These are phyloP conservation scores for Rubia tinctorum DNA, from an alignment of 305 asterid genomes.

Conservation along the genomic window DNA sequence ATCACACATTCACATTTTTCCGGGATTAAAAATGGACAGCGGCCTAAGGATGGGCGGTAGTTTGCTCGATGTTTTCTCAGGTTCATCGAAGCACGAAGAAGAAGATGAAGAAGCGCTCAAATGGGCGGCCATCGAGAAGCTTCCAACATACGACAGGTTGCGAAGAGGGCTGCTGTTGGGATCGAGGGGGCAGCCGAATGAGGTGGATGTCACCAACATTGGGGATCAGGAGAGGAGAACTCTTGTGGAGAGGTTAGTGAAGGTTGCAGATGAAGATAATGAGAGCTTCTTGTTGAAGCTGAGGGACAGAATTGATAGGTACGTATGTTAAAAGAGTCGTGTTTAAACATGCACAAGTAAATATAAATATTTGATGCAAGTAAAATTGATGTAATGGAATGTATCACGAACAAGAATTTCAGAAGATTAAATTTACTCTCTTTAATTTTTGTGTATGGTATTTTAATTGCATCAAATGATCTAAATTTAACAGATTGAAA, in stretches of 20 bases:
- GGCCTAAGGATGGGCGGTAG: no score
- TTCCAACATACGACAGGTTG: conserved; percentile 69
- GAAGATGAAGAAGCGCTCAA: conserved; percentile 77
- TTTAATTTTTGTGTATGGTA: no score
- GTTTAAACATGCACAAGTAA: background rate
- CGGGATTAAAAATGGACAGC: no score
- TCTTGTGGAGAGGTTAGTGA: conserved; percentile 35
- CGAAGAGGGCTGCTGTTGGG: conserved; percentile 60
- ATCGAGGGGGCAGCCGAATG: conserved; percentile 35
- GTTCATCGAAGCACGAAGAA: conserved; percentile 39
- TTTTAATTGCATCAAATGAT: no score
- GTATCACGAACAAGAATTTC: no score
- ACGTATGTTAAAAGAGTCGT: background rate
- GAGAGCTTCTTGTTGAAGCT: conserved; percentile 70
- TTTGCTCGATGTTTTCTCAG: conserved; percentile 32
- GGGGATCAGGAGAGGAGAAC: conserved; percentile 47
- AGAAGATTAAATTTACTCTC: no score
- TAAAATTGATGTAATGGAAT: no score
- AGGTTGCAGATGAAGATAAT: conserved; percentile 55
- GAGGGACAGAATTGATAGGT: conserved; percentile 72
- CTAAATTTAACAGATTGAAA: no score
- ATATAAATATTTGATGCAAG: no score
- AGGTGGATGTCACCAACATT: conserved; percentile 48
- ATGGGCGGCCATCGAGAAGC: conserved; percentile 75
- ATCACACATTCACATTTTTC: no score